Evolutionary conservation across 176 grass and related monocot genomes (phyloP), one percentile per base, ranked within the genome.

Genomic region (Paspalum notatum): DNA sequence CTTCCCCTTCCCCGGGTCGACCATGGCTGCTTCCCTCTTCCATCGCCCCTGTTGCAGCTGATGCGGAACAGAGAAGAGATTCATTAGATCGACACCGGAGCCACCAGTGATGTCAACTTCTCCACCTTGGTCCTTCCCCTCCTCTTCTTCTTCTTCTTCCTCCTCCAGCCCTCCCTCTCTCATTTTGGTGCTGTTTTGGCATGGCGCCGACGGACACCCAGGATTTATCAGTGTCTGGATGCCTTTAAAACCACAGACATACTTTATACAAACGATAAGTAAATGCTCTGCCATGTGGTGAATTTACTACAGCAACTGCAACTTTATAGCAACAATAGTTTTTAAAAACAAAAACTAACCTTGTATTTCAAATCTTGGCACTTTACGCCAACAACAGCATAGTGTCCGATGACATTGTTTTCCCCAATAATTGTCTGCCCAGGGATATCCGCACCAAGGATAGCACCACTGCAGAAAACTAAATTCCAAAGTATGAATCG

Each of bases 331-430:
- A 10, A 21, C 44, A 49, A 50, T 9, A 26, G 16, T 47, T 26
- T 17, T 21, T 22, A 25, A 18, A 45, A 83, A 42, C 4, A 68
- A 47, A 61, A 83, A 26, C 66, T 80, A 86, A 98, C 96, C 90
- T 93, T 91, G 80, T 95, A 95, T 94, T 98, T 95, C 44, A 98
- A 84, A 89, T 98, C 95, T 82, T 95, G 95, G 79, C 90, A 98
- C 83, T 89, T 93, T 17, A 71, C 82, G 76, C 95, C 95, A 86
- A 98, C 88, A 24, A 89, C 82, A 16, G 92, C 86, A 82, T 95
- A 77, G 71, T 89, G 77, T 89, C 92, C 95, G 25, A 95, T 86
- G 49, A 91, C 60, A 93, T 93, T 98, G 71, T 91, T 84, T 74
- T 78, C 78, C 79, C 88, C 88, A 72, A 98, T 87, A 66, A 89